Evolutionary conservation across 2,329 filamentous ascomycete species (phyloP).

Genomic region (Colletotrichum sp.): DNA sequence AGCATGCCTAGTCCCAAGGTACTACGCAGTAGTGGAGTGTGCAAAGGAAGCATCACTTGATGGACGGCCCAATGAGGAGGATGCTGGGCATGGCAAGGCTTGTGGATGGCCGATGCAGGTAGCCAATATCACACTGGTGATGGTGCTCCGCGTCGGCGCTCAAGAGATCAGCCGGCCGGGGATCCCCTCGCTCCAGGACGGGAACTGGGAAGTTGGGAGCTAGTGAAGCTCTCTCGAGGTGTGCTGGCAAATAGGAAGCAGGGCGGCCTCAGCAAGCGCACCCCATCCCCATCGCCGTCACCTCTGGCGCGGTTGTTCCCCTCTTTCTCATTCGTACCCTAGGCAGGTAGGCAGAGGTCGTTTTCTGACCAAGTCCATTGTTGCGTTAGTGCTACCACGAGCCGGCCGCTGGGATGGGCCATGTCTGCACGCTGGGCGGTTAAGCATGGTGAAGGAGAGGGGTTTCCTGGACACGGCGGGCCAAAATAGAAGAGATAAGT

Average conservation of each 20-base stretch:
- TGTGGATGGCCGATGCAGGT: slow-evolving; percentile 22
- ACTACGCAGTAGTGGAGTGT: slow-evolving; percentile 5
- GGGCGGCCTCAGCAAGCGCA: background rate
- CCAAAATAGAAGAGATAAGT: slow-evolving; percentile 16
- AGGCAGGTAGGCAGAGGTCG: background rate
- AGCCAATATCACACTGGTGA: slow-evolving; percentile 22
- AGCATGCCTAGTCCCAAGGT: background rate
- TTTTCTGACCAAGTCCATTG: background rate
- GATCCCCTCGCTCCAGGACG: slow-evolving; percentile 6
- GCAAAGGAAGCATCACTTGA: slow-evolving; percentile 15
- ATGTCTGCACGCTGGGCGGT: slow-evolving; percentile 20
- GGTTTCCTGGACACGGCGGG: slow-evolving; percentile 2
- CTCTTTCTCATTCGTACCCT: background rate
- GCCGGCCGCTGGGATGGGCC: slow-evolving; percentile 17
- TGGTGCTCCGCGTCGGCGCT: slow-evolving; percentile 12
- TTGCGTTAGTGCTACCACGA: slow-evolving; percentile 16
- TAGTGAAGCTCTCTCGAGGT: background rate
- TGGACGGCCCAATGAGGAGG: slow-evolving; percentile 15
- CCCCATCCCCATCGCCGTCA: background rate
- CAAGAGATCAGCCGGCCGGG: slow-evolving; percentile 13
- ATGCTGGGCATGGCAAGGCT: background rate
- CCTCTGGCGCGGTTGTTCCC: background rate
- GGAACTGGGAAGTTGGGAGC: background rate
- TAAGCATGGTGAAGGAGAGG: slow-evolving; percentile 22
- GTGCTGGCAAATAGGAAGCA: slow-evolving; percentile 14